Conservation (phyloP, 1,139 yeast genomes). For the Debaryomycetaceae sp. region DNA sequence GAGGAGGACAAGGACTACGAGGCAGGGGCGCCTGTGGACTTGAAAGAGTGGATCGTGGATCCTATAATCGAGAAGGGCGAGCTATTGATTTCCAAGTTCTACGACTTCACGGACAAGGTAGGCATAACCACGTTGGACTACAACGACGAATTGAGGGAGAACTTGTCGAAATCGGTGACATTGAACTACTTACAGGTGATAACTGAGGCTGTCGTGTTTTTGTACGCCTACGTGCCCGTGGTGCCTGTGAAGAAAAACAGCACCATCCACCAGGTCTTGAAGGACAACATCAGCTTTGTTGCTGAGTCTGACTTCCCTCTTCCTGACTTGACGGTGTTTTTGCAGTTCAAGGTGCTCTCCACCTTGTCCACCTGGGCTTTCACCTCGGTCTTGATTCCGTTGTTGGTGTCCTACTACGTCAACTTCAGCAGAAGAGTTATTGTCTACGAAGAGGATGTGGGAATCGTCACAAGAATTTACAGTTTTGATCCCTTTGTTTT, state of each 20-base stretch:
- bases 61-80: conserved; percentile 36
- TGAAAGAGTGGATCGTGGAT: conserved; percentile 36
- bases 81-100: conserved; percentile 21
- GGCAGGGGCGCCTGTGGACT: conserved; percentile 41
- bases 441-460: conserved; percentile 37
- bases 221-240: conserved; percentile 33
- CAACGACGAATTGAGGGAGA: conserved; percentile 47
- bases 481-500: conserved; percentile 57
- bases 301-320: conserved; percentile 21
- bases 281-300: conserved; percentile 31
- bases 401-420: conserved; percentile 45
- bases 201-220: conserved; percentile 35
- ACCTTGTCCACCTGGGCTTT: conserved; percentile 40
- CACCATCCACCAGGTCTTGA: conserved; percentile 37
- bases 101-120: conserved; percentile 35
- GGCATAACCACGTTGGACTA: conserved; percentile 40
- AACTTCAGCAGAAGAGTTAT: conserved; percentile 51
- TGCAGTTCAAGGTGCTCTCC: conserved; percentile 25
- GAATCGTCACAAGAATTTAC: conserved; percentile 33
- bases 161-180: conserved; percentile 45
- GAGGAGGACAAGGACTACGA: conserved; percentile 28
- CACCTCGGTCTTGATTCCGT: conserved; percentile 42
- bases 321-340: conserved; percentile 36
- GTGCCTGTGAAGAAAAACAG: conserved; percentile 37
- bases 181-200: conserved; percentile 41